A percentile compares a stretch with the other conserved stretches of the same genome.
phyloP scores from a whole-genome alignment of 179 eudicot species.

The Silene vulgaris region DNA sequence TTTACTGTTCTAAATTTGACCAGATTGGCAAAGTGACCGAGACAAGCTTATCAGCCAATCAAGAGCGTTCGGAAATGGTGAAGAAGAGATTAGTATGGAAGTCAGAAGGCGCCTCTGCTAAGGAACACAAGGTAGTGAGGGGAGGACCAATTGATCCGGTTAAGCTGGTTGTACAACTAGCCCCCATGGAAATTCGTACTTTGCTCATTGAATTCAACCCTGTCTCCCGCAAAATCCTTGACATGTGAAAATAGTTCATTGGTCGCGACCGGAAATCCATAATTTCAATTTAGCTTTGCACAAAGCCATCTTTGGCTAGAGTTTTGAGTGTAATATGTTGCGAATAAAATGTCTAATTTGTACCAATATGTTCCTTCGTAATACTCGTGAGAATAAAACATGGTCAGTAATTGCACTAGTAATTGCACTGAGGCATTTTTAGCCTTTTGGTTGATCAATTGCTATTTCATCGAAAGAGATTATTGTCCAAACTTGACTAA shows the following conservation, averaged over 20 bases:
- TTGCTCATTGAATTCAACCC: conserved; percentile 33
- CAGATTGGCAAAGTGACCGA: conserved; percentile 53
- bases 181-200: conserved; percentile 75
- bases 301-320: not conserved
- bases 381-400: not conserved
- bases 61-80: conserved; percentile 55
- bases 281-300: not conserved
- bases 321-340: not conserved
- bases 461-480: not conserved
- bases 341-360: not conserved
- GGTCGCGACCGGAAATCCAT: not conserved
- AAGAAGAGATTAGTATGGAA: conserved; percentile 64
- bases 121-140: conserved; percentile 31
- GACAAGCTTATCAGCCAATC: conserved; percentile 59
- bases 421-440: not conserved
- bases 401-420: not conserved
- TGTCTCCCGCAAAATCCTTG: conserved; percentile 8
- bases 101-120: conserved; percentile 40
- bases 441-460: not conserved
- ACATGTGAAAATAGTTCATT: conserved; percentile 15
- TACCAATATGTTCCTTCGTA: not conserved
- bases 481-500: too few relatives aligned
- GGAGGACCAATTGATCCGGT: conserved; percentile 59
- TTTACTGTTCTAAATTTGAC: not conserved
- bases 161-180: conserved; percentile 51